These are phyloP conservation scores for Exophiala bonariae DNA, from an alignment of 2,329 filamentous ascomycete species.

Conservation along the genomic window DNA sequence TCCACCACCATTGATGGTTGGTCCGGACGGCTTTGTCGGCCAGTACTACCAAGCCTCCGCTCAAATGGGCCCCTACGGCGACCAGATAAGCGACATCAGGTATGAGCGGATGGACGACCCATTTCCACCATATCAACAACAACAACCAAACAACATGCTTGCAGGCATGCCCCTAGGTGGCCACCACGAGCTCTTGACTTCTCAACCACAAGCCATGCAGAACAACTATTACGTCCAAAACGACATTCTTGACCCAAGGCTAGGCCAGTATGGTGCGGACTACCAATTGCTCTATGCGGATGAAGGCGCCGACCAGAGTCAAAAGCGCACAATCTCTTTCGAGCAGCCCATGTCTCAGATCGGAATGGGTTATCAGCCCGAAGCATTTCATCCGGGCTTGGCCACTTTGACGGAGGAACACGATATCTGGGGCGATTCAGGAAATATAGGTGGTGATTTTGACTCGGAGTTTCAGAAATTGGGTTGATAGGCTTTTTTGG, in stretches of 20 bases:
- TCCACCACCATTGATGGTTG: constrained; percentile 25
- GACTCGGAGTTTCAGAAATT: constrained; percentile 27
- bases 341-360: constrained; percentile 23
- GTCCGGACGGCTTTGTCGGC: constrained; percentile 15
- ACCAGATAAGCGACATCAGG: constrained; percentile 27
- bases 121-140: constrained; percentile 13
- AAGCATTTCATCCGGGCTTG: constrained; percentile 30
- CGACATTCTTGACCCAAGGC: constrained; percentile 44
- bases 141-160: constrained; percentile 28
- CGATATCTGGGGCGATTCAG: constrained; percentile 32
- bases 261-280: constrained; percentile 32
- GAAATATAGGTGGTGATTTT: constrained; percentile 22
- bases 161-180: constrained; percentile 43
- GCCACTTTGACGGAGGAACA: constrained; percentile 37
- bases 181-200: constrained; percentile 44
- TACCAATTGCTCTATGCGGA: constrained; percentile 30
- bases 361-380: constrained; percentile 21
- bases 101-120: constrained; percentile 33
- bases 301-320: constrained; percentile 29
- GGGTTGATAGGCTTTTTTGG: no score
- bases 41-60: constrained; percentile 20
- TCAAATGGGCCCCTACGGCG: constrained; percentile 12
- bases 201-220: constrained; percentile 31
- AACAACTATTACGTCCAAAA: constrained; percentile 28
- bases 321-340: constrained; percentile 20